Evolutionary conservation across 306 rosid species (phyloP).

Genomic region (Vigna unguiculata): DNA sequence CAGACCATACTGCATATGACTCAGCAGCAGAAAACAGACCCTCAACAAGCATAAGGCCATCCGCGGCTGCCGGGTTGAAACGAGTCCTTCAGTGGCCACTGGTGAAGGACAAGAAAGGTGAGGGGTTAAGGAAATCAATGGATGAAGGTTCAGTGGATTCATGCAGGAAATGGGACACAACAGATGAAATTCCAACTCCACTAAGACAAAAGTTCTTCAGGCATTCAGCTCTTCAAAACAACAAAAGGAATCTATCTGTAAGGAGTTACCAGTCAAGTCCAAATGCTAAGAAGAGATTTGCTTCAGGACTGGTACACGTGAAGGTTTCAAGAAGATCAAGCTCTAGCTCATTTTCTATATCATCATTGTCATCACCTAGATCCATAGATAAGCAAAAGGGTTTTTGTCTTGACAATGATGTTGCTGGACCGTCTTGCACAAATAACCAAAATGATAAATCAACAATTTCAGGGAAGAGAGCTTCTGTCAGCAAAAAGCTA

Average conservation of each 20-base stretch:
- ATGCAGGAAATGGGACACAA: conserved; percentile 47
- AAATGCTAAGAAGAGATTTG: conserved; percentile 78
- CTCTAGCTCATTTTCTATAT: conserved; percentile 76
- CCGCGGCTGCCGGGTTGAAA: conserved; percentile 58
- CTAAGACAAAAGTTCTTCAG: conserved; percentile 68
- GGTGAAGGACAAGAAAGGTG: conserved; percentile 55
- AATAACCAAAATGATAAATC: conserved; percentile 46
- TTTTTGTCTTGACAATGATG: conserved; percentile 51
- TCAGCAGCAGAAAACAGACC: conserved; percentile 49
- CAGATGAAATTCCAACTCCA: conserved; percentile 69
- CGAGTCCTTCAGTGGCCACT: conserved; percentile 68
- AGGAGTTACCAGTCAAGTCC: conserved; percentile 88
- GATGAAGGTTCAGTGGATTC: conserved; percentile 54
- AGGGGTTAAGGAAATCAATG: conserved; percentile 43
- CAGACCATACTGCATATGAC: conserved; percentile 50
- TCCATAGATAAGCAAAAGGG: conserved; percentile 71
- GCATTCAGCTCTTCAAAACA: conserved; percentile 60
- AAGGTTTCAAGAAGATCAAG: conserved; percentile 64
- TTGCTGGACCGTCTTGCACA: conserved; percentile 69
- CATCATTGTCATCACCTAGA: conserved; percentile 70
- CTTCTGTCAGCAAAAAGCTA: conserved; percentile 44
- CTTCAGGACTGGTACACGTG: conserved; percentile 63
- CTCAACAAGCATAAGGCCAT: conserved; percentile 57
- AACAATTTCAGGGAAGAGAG: conserved; percentile 46
- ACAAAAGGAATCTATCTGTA: conserved; percentile 75